Conservation (phyloP, 345 rosid species). For the Euphorbia lathyris region DNA sequence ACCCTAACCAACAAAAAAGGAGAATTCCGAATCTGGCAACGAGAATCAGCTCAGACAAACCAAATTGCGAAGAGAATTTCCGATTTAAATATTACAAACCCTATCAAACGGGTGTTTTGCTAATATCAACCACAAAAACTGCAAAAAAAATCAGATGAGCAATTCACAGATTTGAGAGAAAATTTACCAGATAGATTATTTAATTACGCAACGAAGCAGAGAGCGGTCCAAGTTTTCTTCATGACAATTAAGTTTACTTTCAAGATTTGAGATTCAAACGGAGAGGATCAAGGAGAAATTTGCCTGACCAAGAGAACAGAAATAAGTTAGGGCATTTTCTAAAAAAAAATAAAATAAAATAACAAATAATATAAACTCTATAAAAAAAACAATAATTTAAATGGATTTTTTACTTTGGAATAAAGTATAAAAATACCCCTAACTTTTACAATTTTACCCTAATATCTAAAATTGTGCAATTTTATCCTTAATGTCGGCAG, state of each 20-base stretch:
- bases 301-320: not conserved
- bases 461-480: too few relatives aligned
- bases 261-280: slow-evolving; percentile 1
- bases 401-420: too few relatives aligned
- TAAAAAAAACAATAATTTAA: too few relatives aligned
- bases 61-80: not conserved
- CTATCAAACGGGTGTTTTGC: not conserved
- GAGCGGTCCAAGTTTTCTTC: not conserved
- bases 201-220: not conserved
- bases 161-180: not conserved
- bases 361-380: too few relatives aligned
- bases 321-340: not conserved
- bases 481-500: too few relatives aligned
- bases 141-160: not conserved
- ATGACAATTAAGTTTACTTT: too few relatives aligned
- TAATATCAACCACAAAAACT: not conserved
- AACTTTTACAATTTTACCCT: too few relatives aligned
- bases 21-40: not conserved
- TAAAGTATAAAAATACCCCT: too few relatives aligned
- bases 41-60: not conserved
- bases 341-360: too few relatives aligned
- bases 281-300: not conserved
- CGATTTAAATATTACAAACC: not conserved
- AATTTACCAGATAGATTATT: not conserved
- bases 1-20: not conserved